Conservation (phyloP, 306 rosid genomes). For the Dalbergia cultrata region DNA sequence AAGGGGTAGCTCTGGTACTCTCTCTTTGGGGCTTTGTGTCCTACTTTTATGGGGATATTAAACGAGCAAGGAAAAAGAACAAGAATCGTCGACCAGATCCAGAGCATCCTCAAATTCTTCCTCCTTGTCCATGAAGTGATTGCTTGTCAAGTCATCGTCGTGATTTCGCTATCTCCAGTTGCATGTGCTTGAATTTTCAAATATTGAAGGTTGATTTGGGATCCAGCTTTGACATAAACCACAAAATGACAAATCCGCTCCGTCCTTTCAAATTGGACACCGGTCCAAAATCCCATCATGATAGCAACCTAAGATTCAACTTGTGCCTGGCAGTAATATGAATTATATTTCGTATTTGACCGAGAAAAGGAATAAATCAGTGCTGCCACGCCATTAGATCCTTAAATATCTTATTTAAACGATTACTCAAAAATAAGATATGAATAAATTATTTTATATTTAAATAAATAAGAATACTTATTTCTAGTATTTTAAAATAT, state of each 20-base stretch:
- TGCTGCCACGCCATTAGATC: no score
- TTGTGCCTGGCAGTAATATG: neutral
- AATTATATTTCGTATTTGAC: neutral
- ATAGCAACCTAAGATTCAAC: neutral
- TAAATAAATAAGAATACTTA: no score
- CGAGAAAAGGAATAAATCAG: no score
- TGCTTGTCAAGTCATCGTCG: neutral
- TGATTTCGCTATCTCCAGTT: constrained; percentile 23
- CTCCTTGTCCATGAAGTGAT: constrained; percentile 39
- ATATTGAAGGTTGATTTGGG: constrained; percentile 40
- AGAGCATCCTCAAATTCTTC: constrained; percentile 39
- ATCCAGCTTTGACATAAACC: neutral
- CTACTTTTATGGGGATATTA: constrained; percentile 79
- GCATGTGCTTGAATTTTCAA: constrained; percentile 41
- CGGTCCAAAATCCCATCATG: neutral
- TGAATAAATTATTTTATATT: no score
- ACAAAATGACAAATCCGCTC: constrained; percentile 6
- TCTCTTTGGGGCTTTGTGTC: constrained; percentile 88
- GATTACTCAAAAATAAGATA: no score
- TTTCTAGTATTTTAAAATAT: no score
- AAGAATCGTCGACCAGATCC: constrained; percentile 15
- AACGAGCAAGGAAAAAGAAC: constrained; percentile 50
- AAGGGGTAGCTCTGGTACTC: constrained; percentile 75
- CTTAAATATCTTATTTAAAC: no score
- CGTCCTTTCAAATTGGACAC: neutral